Base-by-base conservation (phyloP, 345 rosid genomes). In the Bruguiera gymnorhiza region DNA sequence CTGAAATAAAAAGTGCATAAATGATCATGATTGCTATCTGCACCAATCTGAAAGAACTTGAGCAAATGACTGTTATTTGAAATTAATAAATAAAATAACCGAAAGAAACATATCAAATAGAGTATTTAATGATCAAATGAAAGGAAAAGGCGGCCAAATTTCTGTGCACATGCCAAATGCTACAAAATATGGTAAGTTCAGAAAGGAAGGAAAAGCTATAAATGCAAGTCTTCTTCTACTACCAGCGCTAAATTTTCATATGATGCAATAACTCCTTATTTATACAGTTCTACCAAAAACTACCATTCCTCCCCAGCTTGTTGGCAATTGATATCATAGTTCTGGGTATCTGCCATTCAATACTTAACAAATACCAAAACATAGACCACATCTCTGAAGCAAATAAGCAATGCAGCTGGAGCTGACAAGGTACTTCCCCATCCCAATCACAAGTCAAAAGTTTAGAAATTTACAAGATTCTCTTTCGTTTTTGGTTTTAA, bases 1-100 rank as follows among this genome's bases (percentile, higher is more conserved):
- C 98, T 93, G 83, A 80, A 81, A 83, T 55, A 68, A 72, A 73
- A 5, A 70, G 70, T 4, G 55, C 60, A 54, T 23, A 50, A 31
- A 67, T 60, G 57, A 68, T 66, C 39, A 39, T 50, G 57, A 13
- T 13, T 43, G 50, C 50, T 43, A 13, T 43, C 50, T 43, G 50
- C 18, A 43, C 16, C 18, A 43, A 43, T 43, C 4, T 3, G 5
- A 43, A 43, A 43, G 50, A 43, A 43, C 2, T 43, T 13, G 50
- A 43, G 50, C 50, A 43, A 39, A 39, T 13, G 50, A 43, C 18
- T 39, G 46, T 43, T 43, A 43, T 13, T 43, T 43, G 50, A 43
- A 43, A 11, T 43, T 43, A 43, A 43, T 11, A 43, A 13, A 43
- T 10, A 11, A 43, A 3, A 67, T 4, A 20, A 13, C n/a, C 6